These are phyloP conservation scores for Yarrowia sp. DNA, from an alignment of 805 yeast species.

Conservation along the genomic window DNA sequence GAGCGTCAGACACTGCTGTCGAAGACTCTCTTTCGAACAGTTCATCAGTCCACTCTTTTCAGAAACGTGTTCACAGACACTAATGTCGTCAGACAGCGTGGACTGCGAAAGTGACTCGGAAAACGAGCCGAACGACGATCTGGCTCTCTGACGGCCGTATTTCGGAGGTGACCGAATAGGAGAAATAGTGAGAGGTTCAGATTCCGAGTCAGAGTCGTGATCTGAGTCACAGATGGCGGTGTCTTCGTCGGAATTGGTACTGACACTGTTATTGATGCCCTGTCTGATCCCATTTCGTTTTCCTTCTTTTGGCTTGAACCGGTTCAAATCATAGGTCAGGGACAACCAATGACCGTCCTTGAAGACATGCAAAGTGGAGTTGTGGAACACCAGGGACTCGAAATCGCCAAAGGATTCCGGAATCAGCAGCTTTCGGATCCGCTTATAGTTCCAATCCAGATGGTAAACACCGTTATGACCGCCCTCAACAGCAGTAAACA, in stretches of 20 bases:
- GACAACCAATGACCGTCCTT: conserved; percentile 5
- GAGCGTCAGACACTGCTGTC: background rate
- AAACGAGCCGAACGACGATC: conserved; percentile 31
- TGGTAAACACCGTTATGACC: conserved; percentile 22
- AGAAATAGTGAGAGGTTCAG: background rate
- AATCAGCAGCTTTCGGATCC: conserved; percentile 14
- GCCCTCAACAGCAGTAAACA: conserved; percentile 12
- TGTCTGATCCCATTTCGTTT: background rate
- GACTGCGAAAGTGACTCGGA: conserved; percentile 27
- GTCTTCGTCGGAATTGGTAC: background rate
- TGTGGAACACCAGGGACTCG: conserved; percentile 4
- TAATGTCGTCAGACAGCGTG: conserved; percentile 26
- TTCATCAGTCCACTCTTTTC: background rate
- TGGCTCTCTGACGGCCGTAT: conserved; percentile 14
- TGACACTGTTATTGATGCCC: too few relatives aligned
- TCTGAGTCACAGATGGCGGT: conserved; percentile 6
- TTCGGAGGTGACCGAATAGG: conserved; percentile 32
- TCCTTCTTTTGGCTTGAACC: background rate
- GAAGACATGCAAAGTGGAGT: conserved; percentile 21
- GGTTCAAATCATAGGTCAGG: conserved; percentile 16
- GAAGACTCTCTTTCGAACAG: background rate
- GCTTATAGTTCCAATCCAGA: conserved; percentile 36
- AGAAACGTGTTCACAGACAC: conserved; percentile 25
- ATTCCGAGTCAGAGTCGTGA: conserved; percentile 8
- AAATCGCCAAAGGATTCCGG: conserved; percentile 16